A percentile compares a stretch with the other conserved stretches of the same genome.
phyloP scores from a whole-genome alignment of 2,329 filamentous ascomycete species.

The Xylariales sp. region DNA sequence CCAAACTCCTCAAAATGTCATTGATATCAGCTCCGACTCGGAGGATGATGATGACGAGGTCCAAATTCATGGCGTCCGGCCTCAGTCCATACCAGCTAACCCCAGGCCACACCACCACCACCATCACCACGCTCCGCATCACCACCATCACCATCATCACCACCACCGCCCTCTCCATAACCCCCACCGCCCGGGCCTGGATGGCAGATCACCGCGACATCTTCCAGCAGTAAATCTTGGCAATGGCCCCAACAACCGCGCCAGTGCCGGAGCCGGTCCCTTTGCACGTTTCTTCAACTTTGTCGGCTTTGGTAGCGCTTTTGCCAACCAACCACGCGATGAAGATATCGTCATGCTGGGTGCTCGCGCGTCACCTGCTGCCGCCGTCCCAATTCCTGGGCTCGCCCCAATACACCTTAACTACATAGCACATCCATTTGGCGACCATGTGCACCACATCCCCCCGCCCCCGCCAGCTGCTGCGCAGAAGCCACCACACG shows the following conservation, averaged over 20 bases:
- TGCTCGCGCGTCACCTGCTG: not conserved
- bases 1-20: slow-evolving; percentile 13
- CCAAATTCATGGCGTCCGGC: too few relatives aligned
- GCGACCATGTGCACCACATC: not conserved
- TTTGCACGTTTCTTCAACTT: too few relatives aligned
- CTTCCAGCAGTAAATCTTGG: too few relatives aligned
- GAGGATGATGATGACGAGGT: slow-evolving; percentile 16
- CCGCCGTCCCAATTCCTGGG: not conserved
- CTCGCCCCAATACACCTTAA: slow-evolving; percentile 16
- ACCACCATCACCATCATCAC: slow-evolving; percentile 2
- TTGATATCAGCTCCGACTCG: slow-evolving; percentile 23
- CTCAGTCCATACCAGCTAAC: too few relatives aligned
- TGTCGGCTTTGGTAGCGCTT: too few relatives aligned
- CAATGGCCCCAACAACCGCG: not conserved
- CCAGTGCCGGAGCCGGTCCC: too few relatives aligned
- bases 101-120: too few relatives aligned
- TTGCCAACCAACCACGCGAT: slow-evolving; percentile 7
- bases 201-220: not conserved
- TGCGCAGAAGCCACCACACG: slow-evolving; percentile 47
- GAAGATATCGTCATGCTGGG: slow-evolving; percentile 20
- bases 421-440: slow-evolving; percentile 18
- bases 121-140: too few relatives aligned
- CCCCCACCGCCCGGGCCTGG: slow-evolving; percentile 1
- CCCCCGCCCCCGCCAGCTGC: slow-evolving; percentile 2
- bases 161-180: slow-evolving; percentile 1